Percentiles rank a stretch among this genome's conserved stretches.
phyloP scores from a whole-genome alignment of 73 alveolate species.

The Symbiodinium pilosum region DNA sequence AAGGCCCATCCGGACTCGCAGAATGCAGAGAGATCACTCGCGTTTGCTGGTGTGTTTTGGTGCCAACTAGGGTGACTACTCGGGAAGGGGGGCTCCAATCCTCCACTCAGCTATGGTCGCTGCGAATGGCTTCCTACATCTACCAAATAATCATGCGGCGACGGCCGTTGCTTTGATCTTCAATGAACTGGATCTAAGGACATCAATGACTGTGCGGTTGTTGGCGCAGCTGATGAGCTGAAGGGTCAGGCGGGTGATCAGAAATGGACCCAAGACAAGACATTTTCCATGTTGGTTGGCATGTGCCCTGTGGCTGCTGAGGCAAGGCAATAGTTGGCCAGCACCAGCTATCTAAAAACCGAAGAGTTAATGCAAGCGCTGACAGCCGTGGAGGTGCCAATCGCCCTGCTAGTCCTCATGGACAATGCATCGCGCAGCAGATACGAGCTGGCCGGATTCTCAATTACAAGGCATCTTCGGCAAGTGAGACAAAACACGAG shows the following conservation, averaged over 20 bases:
- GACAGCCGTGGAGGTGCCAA: slow-evolving; percentile 98
- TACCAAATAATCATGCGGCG: too few relatives aligned
- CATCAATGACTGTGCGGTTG: slow-evolving; percentile 99
- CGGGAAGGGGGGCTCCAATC: too few relatives aligned
- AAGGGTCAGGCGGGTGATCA: slow-evolving; percentile 98
- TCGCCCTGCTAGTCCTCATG: slow-evolving; percentile 98
- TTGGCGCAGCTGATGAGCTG: slow-evolving; percentile 98
- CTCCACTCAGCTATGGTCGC: too few relatives aligned
- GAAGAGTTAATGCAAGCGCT: too few relatives aligned
- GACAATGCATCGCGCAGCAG: slow-evolving; percentile 95
- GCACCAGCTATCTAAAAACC: too few relatives aligned
- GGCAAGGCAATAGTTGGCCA: too few relatives aligned
- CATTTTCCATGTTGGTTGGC: neutral
- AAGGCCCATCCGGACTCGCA: slow-evolving; percentile 95
- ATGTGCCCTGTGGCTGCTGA: neutral
- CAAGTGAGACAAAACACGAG: neutral
- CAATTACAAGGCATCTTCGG: neutral
- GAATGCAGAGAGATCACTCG: neutral
- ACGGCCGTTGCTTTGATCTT: too few relatives aligned
- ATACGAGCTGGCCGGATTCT: slow-evolving; percentile 32
- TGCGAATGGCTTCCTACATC: too few relatives aligned
- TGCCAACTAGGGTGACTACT: too few relatives aligned
- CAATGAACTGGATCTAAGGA: too few relatives aligned
- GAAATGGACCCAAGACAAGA: neutral
- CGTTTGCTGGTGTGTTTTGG: too few relatives aligned